These are phyloP conservation scores for Amphicarpaea edgeworthii DNA, from an alignment of 306 rosid genomes.

Conservation along the genomic window DNA sequence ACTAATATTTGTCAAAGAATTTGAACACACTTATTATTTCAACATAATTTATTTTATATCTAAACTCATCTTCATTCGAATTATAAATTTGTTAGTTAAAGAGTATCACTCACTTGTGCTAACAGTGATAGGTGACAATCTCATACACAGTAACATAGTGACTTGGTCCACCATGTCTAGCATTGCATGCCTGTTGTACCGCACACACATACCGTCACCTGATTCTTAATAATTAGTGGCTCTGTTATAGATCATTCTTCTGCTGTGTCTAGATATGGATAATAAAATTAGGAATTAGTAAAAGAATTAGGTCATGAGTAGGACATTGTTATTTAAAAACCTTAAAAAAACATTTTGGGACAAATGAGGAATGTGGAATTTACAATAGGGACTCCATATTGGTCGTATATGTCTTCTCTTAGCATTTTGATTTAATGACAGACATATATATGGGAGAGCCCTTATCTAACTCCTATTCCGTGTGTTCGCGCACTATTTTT, in stretches of 20 bases:
- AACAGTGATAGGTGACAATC: too few species aligned
- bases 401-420: slow-evolving; percentile 11
- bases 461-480: slow-evolving; percentile 22
- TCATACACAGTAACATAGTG: neutral
- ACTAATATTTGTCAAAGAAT: too few species aligned
- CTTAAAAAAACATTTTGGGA: neutral
- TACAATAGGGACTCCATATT: slow-evolving; percentile 14
- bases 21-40: too few species aligned
- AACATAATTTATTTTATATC: too few species aligned
- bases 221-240: slow-evolving; percentile 45
- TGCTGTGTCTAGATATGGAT: slow-evolving; percentile 18
- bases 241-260: slow-evolving; percentile 20
- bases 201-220: slow-evolving; percentile 42
- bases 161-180: slow-evolving; percentile 10
- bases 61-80: too few species aligned
- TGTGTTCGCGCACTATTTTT: slow-evolving; percentile 27
- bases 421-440: slow-evolving; percentile 18
- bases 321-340: slow-evolving; percentile 26
- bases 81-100: too few species aligned
- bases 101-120: too few species aligned
- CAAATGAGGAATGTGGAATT: slow-evolving; percentile 18
- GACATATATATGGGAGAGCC: neutral
- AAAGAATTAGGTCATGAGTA: slow-evolving; percentile 48
- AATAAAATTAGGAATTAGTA: slow-evolving; percentile 40
- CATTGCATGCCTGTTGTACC: slow-evolving; percentile 47